phyloP scores from a whole-genome alignment of 768 basidiomycete species.

The Mycena latifolia region DNA sequence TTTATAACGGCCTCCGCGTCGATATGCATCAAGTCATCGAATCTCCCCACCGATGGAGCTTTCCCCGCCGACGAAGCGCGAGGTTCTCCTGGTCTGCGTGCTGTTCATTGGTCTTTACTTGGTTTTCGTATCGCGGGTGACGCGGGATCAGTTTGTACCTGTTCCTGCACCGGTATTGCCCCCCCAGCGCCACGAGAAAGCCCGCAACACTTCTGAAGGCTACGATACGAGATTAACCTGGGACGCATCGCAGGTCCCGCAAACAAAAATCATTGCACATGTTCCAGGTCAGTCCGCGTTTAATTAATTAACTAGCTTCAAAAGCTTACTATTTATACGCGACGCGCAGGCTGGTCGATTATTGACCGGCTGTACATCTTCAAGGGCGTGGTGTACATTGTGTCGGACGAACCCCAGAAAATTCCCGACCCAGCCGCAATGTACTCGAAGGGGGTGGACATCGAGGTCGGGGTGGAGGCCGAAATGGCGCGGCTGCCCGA shows the following conservation, averaged over 20 bases:
- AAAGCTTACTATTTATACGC: not conserved
- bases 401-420: conserved; percentile 75
- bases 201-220: not conserved
- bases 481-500: conserved; percentile 75
- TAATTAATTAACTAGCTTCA: not conserved
- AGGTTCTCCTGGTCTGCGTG: conserved; percentile 55
- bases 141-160: conserved; percentile 24
- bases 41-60: conserved; percentile 22
- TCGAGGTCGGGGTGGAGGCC: conserved; percentile 69
- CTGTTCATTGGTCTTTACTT: conserved; percentile 45
- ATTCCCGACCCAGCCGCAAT: conserved; percentile 78
- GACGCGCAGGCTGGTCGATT: conserved; percentile 64
- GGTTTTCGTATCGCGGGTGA: conserved; percentile 12
- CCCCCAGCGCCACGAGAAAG: conserved; percentile 3
- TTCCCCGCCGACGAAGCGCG: conserved; percentile 55
- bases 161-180: conserved; percentile 34
- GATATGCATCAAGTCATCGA: conserved; percentile 1
- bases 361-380: conserved; percentile 86
- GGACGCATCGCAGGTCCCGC: conserved; percentile 12
- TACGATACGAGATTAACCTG: conserved; percentile 19
- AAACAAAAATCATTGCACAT: conserved; percentile 27
- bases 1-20: not conserved
- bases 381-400: conserved; percentile 87
- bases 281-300: conserved; percentile 12
- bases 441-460: conserved; percentile 74